Evolutionary conservation across 805 yeast species (phyloP), one percentile per base, ranked within the genome.

Genomic region (Pichia phayaonensis): DNA sequence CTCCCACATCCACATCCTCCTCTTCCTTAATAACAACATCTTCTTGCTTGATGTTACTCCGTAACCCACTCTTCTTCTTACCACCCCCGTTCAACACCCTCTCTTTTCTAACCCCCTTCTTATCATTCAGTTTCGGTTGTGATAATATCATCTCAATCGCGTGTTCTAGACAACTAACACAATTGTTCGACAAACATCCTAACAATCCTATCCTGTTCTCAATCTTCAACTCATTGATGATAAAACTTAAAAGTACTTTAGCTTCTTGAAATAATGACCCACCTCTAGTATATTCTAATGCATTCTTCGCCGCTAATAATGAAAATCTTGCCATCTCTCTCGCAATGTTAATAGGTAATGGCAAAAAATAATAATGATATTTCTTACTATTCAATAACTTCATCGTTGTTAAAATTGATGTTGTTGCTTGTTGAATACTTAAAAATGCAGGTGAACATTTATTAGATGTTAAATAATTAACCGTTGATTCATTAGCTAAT

Each of bases 201-300:
- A 88, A 81, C 24, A 80, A 65, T 20, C 77, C 81, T 44, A 73
- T 66, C 21, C 66, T 67, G 44, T 80, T 74, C 57, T 81, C 86
- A 15, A 63, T 58, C 56, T 72, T 77, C 51, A 84, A 66, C 45
- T 75, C 78, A 22, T 71, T 66, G 2, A 83, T 65, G 2, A 81
- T 72, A 29, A 70, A 75, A 21, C 71, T 65, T 44, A 89, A 66
- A 45, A 86, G 67, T 34, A 67, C 72, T 56, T 80, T 84, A 61
- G 83, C 80, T 47, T 83, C 89, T 60, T 80, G 86, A 61, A 83
- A 81, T 49, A 89, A 66, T 1, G 92, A 82, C 0, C 96, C 96
- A 39, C 90, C 89, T 61, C 87, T 80, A 2, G 87, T 81, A 61
- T 86, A 88, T 55, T 89, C 96, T 50, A 90, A 70, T 0, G 89